Evolutionary conservation across 129 eudicot species (phyloP).

Genomic region (Smallanthus sonchifolius): DNA sequence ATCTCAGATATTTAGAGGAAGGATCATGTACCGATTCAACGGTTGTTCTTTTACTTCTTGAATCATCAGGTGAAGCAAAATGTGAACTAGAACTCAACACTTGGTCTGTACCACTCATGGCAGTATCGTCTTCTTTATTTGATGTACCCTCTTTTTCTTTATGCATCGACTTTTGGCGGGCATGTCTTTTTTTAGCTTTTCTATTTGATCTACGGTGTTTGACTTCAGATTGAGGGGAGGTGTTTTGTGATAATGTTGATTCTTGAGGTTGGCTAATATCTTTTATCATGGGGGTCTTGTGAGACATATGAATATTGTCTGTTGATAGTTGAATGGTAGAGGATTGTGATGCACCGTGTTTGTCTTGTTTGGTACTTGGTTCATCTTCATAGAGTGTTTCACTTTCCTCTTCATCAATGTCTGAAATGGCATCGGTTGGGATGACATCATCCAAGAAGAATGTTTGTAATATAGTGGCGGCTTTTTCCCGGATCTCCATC

Average conservation of each 20-base stretch:
- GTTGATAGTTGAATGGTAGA: slow-evolving; percentile 43
- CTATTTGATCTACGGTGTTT: slow-evolving; percentile 88
- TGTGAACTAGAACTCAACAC: slow-evolving; percentile 81
- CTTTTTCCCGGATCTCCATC: slow-evolving; percentile 97
- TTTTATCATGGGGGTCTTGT: slow-evolving; percentile 51
- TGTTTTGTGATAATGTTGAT: slow-evolving; percentile 45
- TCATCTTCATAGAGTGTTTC: slow-evolving; percentile 47
- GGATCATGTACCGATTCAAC: slow-evolving; percentile 52
- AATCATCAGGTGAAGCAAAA: slow-evolving; percentile 85
- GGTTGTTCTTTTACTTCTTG: slow-evolving; percentile 56
- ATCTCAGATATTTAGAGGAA: slow-evolving; percentile 40
- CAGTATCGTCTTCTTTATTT: slow-evolving; percentile 72
- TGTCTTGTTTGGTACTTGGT: slow-evolving; percentile 32
- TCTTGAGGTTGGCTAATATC: slow-evolving; percentile 52
- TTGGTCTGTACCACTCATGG: slow-evolving; percentile 89
- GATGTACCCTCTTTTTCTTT: slow-evolving; percentile 66
- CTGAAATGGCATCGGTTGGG: slow-evolving; percentile 71
- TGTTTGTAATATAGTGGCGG: slow-evolving; percentile 65
- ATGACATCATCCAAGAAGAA: slow-evolving; percentile 63
- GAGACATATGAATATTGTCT: slow-evolving; percentile 37
- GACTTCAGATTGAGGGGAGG: slow-evolving; percentile 59
- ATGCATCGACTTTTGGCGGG: slow-evolving; percentile 69
- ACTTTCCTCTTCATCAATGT: slow-evolving; percentile 80
- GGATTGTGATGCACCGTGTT: slow-evolving; percentile 44
- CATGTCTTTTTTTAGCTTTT: slow-evolving; percentile 90